Percentiles rank a stretch among this genome's conserved stretches.
Conservation (phyloP, 2,329 filamentous ascomycete species). For the Rhynchosporium secalis region DNA sequence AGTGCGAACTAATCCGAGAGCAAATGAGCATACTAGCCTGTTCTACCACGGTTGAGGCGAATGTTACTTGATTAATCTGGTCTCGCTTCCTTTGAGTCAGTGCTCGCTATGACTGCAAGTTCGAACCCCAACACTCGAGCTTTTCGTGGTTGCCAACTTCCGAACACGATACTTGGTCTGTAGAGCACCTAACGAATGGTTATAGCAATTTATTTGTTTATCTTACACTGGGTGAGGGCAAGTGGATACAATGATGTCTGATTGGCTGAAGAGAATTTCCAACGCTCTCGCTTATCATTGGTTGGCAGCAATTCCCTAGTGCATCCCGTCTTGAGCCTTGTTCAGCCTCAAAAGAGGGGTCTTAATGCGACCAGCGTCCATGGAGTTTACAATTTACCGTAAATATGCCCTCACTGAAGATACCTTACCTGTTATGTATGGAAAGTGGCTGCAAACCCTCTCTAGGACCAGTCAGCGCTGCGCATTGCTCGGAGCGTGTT, state of each 20-base stretch:
- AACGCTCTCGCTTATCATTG: constrained; percentile 1
- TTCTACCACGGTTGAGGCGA: too few species aligned
- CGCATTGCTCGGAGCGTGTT: background rate
- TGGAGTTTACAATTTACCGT: background rate
- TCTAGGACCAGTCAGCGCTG: background rate
- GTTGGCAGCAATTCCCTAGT: background rate
- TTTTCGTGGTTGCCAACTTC: too few species aligned
- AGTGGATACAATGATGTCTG: background rate
- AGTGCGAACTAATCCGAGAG: too few species aligned
- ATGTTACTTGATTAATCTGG: too few species aligned
- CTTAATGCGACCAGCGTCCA: background rate
- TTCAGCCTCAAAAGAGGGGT: constrained; percentile 8
- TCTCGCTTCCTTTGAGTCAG: too few species aligned
- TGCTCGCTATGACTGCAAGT: too few species aligned
- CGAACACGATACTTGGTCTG: too few species aligned
- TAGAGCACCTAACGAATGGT: too few species aligned
- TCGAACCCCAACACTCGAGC: too few species aligned
- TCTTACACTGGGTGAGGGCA: background rate
- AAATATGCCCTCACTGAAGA: background rate
- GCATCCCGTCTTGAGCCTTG: background rate
- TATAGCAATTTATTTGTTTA: background rate
- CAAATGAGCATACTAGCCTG: too few species aligned
- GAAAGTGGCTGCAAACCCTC: background rate
- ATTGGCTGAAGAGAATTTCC: background rate
- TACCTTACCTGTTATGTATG: background rate